phyloP scores from a whole-genome alignment of 768 basidiomycete species.

The Porphyrellus cyaneotinctus region DNA sequence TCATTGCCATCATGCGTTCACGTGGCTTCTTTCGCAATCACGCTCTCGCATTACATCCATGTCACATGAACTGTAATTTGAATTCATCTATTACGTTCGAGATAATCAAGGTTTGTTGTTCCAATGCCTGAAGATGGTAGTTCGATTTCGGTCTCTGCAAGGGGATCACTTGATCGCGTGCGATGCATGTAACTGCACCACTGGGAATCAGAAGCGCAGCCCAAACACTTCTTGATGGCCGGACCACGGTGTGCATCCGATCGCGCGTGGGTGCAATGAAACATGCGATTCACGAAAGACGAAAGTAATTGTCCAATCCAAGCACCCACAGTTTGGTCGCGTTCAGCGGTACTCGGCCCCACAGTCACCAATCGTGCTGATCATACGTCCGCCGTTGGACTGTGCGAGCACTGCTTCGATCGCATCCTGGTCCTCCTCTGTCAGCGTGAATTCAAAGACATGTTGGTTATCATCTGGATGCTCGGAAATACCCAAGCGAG shows the following conservation, averaged over 20 bases:
- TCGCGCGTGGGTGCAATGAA: neutral
- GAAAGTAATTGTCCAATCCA: neutral
- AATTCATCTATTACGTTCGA: conserved; percentile 4
- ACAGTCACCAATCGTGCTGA: conserved; percentile 73
- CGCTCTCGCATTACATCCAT: conserved; percentile 6
- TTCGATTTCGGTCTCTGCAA: conserved; percentile 5
- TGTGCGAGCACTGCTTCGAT: conserved; percentile 60
- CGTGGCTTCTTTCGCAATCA: neutral
- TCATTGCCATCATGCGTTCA: neutral
- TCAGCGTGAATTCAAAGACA: conserved; percentile 57
- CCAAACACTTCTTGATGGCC: neutral
- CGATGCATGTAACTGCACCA: neutral
- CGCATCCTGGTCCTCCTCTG: conserved; percentile 50
- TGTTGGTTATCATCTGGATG: conserved; percentile 65
- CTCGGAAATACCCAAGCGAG: conserved; percentile 70
- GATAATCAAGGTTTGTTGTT: conserved; percentile 2
- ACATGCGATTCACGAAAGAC: neutral
- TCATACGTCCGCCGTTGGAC: conserved; percentile 61
- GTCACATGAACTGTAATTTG: conserved; percentile 10
- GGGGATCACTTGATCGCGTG: neutral
- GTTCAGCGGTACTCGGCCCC: conserved; percentile 71
- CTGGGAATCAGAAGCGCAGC: neutral
- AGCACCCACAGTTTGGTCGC: neutral
- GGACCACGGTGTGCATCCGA: neutral
- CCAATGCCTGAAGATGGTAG: neutral